Percentiles rank a stretch among this genome's conserved stretches.
phyloP scores from a whole-genome alignment of 2,329 filamentous ascomycete genomes.

The Aspergillus candidus region DNA sequence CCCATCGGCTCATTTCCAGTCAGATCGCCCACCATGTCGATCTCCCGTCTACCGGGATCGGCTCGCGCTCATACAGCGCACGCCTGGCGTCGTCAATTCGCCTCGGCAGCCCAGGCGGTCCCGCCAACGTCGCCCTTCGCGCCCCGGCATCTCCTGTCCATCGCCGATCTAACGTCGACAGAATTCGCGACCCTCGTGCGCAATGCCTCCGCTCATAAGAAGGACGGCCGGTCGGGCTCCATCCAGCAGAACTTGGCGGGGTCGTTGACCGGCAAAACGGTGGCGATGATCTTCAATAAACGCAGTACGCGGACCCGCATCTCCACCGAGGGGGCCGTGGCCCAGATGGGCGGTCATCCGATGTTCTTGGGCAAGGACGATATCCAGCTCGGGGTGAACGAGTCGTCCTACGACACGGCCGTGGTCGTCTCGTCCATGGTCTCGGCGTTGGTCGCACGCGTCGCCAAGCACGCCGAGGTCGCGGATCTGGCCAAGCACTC shows the following conservation, averaged over 20 bases:
- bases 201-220: conserved; percentile 73
- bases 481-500: conserved; percentile 64
- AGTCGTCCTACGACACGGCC: conserved; percentile 88
- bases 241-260: conserved; percentile 55
- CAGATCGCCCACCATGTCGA: too few species aligned
- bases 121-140: conserved; percentile 51
- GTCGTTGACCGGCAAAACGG: conserved; percentile 66
- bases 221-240: conserved; percentile 64
- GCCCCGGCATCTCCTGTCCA: conserved; percentile 85
- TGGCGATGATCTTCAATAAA: conserved; percentile 97
- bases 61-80: neutral
- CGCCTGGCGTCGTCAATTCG: conserved; percentile 32
- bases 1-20: too few species aligned
- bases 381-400: conserved; percentile 91
- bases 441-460: conserved; percentile 73
- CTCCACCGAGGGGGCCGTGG: conserved; percentile 84
- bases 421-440: conserved; percentile 93
- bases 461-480: conserved; percentile 71
- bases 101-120: conserved; percentile 27
- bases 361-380: conserved; percentile 97
- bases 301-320: conserved; percentile 88
- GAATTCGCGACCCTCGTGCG: conserved; percentile 78
- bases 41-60: too few species aligned
- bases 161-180: conserved; percentile 70
- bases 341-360: conserved; percentile 81